These are phyloP conservation scores for Aureobasidium musti DNA, from an alignment of 2,329 filamentous ascomycete genomes.

Conservation along the genomic window DNA sequence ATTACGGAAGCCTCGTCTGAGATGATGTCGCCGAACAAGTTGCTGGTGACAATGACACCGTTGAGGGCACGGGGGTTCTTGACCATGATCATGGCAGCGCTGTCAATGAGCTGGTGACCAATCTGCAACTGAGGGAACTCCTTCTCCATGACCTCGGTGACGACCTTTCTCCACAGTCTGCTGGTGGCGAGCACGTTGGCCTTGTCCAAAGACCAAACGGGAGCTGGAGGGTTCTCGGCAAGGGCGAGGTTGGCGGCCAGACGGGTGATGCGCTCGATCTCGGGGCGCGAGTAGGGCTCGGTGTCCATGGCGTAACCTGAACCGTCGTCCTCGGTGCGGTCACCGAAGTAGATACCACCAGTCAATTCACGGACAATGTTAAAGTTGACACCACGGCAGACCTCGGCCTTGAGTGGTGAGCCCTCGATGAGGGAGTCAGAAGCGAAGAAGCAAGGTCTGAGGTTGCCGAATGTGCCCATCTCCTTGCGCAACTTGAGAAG, in stretches of 20 bases:
- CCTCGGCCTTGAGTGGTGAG: conserved; percentile 82
- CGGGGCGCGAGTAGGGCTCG: conserved; percentile 78
- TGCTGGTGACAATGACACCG: conserved; percentile 88
- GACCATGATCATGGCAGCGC: conserved; percentile 95
- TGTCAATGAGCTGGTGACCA: conserved; percentile 90
- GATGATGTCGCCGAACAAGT: conserved; percentile 95
- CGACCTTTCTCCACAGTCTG: conserved; percentile 83
- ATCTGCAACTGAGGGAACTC: conserved; percentile 88
- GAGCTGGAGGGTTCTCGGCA: conserved; percentile 70
- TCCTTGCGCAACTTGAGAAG: conserved; percentile 90
- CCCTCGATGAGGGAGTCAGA: conserved; percentile 79
- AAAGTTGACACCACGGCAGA: conserved; percentile 87
- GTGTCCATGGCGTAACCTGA: conserved; percentile 77
- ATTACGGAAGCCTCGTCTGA: conserved; percentile 94
- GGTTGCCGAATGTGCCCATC: conserved; percentile 91
- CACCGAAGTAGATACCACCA: conserved; percentile 93
- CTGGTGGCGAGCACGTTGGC: conserved; percentile 93
- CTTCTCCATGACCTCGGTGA: conserved; percentile 78
- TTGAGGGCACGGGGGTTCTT: conserved; percentile 89
- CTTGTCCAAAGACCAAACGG: conserved; percentile 89
- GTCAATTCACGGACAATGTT: conserved; percentile 91
- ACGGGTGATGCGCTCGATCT: conserved; percentile 85
- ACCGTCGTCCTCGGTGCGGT: conserved; percentile 77
- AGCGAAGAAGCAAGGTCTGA: conserved; percentile 93
- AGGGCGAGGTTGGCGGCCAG: conserved; percentile 80